Evolutionary conservation across 495 filamentous ascomycete genomes (phyloP).

Genomic region (Aspergillus steynii): DNA sequence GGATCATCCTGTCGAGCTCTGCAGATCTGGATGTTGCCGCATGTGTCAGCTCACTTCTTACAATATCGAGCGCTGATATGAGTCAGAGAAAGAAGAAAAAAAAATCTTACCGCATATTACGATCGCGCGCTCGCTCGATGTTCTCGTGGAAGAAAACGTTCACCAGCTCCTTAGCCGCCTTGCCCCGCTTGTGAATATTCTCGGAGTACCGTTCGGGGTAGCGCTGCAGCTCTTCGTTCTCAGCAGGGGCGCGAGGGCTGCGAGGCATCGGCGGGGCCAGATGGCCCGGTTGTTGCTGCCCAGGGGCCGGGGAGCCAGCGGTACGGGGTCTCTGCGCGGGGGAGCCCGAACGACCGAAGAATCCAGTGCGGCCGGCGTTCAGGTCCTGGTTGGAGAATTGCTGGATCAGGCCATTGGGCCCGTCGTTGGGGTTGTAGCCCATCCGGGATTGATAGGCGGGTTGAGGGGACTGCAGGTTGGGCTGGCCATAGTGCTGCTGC

Average conservation of each 20-base stretch:
- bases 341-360: constrained; percentile 69
- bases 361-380: constrained; percentile 64
- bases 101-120: constrained; percentile 76
- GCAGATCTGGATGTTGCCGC: constrained; percentile 61
- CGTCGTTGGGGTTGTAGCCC: constrained; percentile 56
- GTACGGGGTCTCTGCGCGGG: constrained; percentile 76
- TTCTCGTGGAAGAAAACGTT: constrained; percentile 95
- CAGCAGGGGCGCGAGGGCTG: constrained; percentile 41
- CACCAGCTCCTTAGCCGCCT: constrained; percentile 62
- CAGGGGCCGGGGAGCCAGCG: constrained; percentile 60
- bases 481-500: constrained; percentile 70
- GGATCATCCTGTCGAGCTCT: constrained; percentile 82
- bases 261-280: constrained; percentile 63
- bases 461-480: constrained; percentile 54
- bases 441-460: constrained; percentile 50
- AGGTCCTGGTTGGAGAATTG: constrained; percentile 98
- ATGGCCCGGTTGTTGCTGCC: constrained; percentile 63
- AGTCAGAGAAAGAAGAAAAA: not conserved
- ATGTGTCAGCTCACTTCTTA: not conserved
- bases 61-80: not conserved
- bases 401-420: constrained; percentile 80
- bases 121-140: constrained; percentile 85
- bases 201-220: constrained; percentile 77
- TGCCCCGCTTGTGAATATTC: constrained; percentile 75
- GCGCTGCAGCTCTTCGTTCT: constrained; percentile 60